Conservation (phyloP, 1,139 yeast genomes). For the Yamadazyma songkhlaensis region DNA sequence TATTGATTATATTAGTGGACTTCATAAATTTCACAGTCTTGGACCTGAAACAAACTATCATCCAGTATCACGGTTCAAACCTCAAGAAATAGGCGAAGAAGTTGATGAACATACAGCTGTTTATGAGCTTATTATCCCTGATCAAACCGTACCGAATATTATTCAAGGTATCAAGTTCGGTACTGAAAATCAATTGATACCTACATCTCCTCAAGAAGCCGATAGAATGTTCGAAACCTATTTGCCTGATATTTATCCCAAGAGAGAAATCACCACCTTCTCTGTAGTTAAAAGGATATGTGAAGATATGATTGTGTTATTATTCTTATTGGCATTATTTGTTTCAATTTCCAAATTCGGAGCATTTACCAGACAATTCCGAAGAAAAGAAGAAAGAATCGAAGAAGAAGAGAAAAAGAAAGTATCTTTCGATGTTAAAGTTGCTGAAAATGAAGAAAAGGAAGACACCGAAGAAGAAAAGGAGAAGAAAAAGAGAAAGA, state of each 20-base stretch:
- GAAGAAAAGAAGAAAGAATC: neutral
- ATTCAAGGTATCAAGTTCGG: constrained; percentile 41
- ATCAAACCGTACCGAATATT: constrained; percentile 21
- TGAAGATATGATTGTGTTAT: constrained; percentile 49
- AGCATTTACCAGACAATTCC: constrained; percentile 16
- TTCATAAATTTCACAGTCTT: constrained; percentile 42
- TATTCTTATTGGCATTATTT: constrained; percentile 26
- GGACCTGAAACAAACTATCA: constrained; percentile 33
- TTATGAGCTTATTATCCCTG: constrained; percentile 8
- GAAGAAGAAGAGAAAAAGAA: neutral
- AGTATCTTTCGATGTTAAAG: neutral
- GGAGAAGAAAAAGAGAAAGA: constrained; percentile 55
- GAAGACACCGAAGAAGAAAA: constrained; percentile 2
- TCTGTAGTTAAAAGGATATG: constrained; percentile 30
- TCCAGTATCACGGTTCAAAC: constrained; percentile 32
- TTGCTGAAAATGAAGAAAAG: constrained; percentile 1
- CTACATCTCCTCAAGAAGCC: constrained; percentile 10
- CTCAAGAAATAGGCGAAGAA: neutral
- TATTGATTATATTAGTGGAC: constrained; percentile 45
- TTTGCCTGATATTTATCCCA: constrained; percentile 6
- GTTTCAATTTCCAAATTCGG: constrained; percentile 38
- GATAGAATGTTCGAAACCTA: constrained; percentile 7
- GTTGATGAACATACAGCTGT: neutral
- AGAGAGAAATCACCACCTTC: constrained; percentile 5
- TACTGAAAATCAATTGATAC: constrained; percentile 10